Evolutionary conservation across 352 stramenopile species (phyloP).

Genomic region (Phytopythium helicoides): DNA sequence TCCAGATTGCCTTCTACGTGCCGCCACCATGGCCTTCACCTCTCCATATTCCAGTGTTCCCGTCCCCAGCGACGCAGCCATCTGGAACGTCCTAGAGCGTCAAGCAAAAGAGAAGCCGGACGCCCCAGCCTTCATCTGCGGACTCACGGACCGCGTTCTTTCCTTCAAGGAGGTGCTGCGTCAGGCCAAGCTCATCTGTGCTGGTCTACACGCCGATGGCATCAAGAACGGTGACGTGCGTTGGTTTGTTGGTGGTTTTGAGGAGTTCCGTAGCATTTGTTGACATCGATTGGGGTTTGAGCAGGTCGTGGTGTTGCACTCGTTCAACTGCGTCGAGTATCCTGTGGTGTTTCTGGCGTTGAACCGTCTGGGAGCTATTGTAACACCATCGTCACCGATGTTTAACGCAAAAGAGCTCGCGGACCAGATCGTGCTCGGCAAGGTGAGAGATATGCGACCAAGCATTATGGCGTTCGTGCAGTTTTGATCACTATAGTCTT

Average conservation of each 20-base stretch:
- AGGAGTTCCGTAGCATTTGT: constrained; percentile 5
- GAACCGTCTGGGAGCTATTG: constrained; percentile 34
- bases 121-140: constrained; percentile 37
- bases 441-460: constrained; percentile 4
- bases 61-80: constrained; percentile 26
- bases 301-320: constrained; percentile 44
- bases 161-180: constrained; percentile 28
- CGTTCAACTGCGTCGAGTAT: constrained; percentile 59
- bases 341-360: constrained; percentile 40
- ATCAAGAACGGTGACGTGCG: constrained; percentile 44
- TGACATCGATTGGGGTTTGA: background rate
- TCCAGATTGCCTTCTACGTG: background rate
- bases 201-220: constrained; percentile 31
- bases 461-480: background rate
- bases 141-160: constrained; percentile 30
- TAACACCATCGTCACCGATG: constrained; percentile 34
- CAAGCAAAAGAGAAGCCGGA: constrained; percentile 21
- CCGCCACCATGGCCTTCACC: constrained; percentile 37
- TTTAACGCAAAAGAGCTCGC: constrained; percentile 34
- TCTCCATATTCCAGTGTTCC: constrained; percentile 23
- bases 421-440: constrained; percentile 28
- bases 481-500: background rate
- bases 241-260: constrained; percentile 3
- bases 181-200: constrained; percentile 24
- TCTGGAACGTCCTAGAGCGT: constrained; percentile 41